phyloP scores from a whole-genome alignment of 768 basidiomycete species.

The Auricularia auricula-judae region DNA sequence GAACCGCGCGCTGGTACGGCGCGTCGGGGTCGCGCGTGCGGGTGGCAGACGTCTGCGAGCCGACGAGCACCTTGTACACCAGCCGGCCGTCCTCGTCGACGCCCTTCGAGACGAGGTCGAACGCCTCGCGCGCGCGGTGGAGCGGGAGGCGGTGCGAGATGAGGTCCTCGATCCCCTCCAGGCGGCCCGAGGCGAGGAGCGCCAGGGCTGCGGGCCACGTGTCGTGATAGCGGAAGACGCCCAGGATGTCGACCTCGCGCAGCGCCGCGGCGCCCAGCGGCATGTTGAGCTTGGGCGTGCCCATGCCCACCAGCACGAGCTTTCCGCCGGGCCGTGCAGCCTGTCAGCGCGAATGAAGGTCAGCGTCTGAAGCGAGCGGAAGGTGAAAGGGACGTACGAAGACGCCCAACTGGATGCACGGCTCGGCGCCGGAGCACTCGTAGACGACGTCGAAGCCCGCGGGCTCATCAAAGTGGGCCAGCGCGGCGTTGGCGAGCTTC shows the following conservation, averaged over 20 bases:
- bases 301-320: slow-evolving; percentile 95
- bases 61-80: slow-evolving; percentile 87
- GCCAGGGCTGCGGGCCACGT: slow-evolving; percentile 81
- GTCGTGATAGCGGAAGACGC: slow-evolving; percentile 85
- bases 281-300: slow-evolving; percentile 66
- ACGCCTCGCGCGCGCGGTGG: slow-evolving; percentile 57
- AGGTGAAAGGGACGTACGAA: slow-evolving; percentile 46
- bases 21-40: neutral
- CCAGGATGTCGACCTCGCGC: slow-evolving; percentile 87
- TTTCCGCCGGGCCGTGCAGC: slow-evolving; percentile 76
- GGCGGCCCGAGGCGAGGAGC: slow-evolving; percentile 59
- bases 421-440: slow-evolving; percentile 91
- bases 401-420: slow-evolving; percentile 83
- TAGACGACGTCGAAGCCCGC: slow-evolving; percentile 90
- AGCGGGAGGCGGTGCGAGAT: slow-evolving; percentile 71
- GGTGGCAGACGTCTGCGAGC: slow-evolving; percentile 6
- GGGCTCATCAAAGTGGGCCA: slow-evolving; percentile 43
- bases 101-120: slow-evolving; percentile 70
- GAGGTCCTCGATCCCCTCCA: slow-evolving; percentile 57
- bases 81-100: slow-evolving; percentile 68
- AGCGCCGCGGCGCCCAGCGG: slow-evolving; percentile 77
- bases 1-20: neutral
- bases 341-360: slow-evolving; percentile 27
- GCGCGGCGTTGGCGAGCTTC: slow-evolving; percentile 38
- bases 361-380: slow-evolving; percentile 8